A percentile compares a stretch with the other conserved stretches of the same genome.
Evolutionary conservation across 192 early-diverging fungal species (phyloP).

Genomic region (Coemansia biformis): DNA sequence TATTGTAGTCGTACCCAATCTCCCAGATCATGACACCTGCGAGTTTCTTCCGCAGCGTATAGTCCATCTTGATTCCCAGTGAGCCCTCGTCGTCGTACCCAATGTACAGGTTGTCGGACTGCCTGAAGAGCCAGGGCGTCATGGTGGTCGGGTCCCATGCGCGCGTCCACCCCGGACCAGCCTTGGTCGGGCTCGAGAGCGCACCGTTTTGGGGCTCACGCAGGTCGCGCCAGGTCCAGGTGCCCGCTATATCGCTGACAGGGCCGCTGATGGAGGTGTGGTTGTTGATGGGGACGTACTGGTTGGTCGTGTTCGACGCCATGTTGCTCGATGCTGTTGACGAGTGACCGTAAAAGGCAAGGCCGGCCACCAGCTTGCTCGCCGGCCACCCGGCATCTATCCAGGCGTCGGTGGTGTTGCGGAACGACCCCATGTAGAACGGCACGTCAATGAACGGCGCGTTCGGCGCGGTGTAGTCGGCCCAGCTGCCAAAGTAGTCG

Average conservation of each 20-base stretch:
- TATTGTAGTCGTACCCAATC: slow-evolving; percentile 61
- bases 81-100: slow-evolving; percentile 71
- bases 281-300: slow-evolving; percentile 49
- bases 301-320: slow-evolving; percentile 36
- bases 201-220: slow-evolving; percentile 51
- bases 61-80: slow-evolving; percentile 60
- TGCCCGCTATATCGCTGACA: slow-evolving; percentile 54
- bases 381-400: slow-evolving; percentile 57
- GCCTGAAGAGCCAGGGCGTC: slow-evolving; percentile 74
- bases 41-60: slow-evolving; percentile 54
- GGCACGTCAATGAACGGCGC: slow-evolving; percentile 44
- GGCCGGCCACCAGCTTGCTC: slow-evolving; percentile 59
- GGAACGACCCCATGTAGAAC: slow-evolving; percentile 47
- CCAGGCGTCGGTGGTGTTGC: slow-evolving; percentile 54
- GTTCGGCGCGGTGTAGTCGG: slow-evolving; percentile 52
- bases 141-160: slow-evolving; percentile 58
- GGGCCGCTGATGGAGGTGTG: slow-evolving; percentile 51
- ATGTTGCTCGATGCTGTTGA: slow-evolving; percentile 34
- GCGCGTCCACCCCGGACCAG: slow-evolving; percentile 57
- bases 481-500: slow-evolving; percentile 64
- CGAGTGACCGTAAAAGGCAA: slow-evolving; percentile 63
- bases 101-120: slow-evolving; percentile 55
- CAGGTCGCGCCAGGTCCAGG: slow-evolving; percentile 65
- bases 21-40: slow-evolving; percentile 74
- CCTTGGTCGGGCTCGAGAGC: slow-evolving; percentile 33